Conservation (phyloP, 2,329 filamentous ascomycete genomes). For the Nothophaeocryptopus gaeumannii region DNA sequence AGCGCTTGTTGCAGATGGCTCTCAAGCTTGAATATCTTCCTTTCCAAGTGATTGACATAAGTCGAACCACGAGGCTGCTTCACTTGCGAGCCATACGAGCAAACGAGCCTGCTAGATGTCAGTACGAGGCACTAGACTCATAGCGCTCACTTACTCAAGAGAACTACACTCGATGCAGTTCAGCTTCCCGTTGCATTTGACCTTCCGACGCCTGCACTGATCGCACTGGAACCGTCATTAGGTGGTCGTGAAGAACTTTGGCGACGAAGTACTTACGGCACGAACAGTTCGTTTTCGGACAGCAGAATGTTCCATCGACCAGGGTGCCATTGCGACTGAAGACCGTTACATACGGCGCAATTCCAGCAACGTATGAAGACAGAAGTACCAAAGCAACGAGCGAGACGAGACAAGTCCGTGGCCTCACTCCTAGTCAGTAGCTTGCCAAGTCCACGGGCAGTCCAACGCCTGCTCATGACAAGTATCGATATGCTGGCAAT, state of each 20-base stretch:
- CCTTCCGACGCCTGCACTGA: slow-evolving; percentile 15
- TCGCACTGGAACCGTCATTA: slow-evolving; percentile 13
- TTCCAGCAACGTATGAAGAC: too few species aligned
- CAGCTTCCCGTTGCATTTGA: slow-evolving; percentile 16
- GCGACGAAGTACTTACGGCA: slow-evolving; percentile 7
- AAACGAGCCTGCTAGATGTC: slow-evolving; percentile 9
- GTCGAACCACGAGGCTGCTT: slow-evolving; percentile 10
- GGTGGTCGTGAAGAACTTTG: not conserved
- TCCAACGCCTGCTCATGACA: too few species aligned
- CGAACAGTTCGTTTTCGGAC: slow-evolving; percentile 14
- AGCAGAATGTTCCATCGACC: slow-evolving; percentile 6
- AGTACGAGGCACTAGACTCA: not conserved
- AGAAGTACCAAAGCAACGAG: too few species aligned
- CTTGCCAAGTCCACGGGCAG: too few species aligned
- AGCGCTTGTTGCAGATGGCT: too few species aligned
- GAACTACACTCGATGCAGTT: slow-evolving; percentile 13
- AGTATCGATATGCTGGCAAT: too few species aligned
- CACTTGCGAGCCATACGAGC: slow-evolving; percentile 17
- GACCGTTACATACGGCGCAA: not conserved
- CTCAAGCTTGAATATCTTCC: slow-evolving; percentile 8
- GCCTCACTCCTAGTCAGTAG: too few species aligned
- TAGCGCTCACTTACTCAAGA: slow-evolving; percentile 4
- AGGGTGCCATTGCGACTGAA: slow-evolving; percentile 7
- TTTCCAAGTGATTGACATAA: slow-evolving; percentile 14
- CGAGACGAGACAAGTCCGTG: too few species aligned